Percentiles rank a stretch among this genome's conserved stretches.
phyloP scores from a whole-genome alignment of 2,329 filamentous ascomycete species.

The Colletotrichum camelliae region DNA sequence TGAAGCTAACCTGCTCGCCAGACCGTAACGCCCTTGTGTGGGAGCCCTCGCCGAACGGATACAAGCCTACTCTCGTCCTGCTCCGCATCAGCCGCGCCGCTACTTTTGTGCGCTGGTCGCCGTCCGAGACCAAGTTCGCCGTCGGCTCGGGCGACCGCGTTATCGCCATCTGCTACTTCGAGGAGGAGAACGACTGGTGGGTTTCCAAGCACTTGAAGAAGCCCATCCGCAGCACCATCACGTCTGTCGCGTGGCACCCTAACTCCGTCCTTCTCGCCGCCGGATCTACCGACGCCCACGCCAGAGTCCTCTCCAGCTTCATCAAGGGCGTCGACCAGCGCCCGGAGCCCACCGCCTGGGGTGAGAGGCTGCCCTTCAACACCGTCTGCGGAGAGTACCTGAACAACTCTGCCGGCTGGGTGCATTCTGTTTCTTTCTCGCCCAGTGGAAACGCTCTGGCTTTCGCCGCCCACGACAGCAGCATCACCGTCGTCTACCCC shows the following conservation, averaged over 20 bases:
- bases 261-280: constrained; percentile 95
- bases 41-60: constrained; percentile 90
- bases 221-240: constrained; percentile 96
- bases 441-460: constrained; percentile 92
- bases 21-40: constrained; percentile 98
- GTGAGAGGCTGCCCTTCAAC: constrained; percentile 95
- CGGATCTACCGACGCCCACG: constrained; percentile 96
- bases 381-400: constrained; percentile 96
- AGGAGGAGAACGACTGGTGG: constrained; percentile 99
- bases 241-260: constrained; percentile 93
- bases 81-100: constrained; percentile 96
- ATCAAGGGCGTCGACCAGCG: constrained; percentile 92
- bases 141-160: constrained; percentile 95
- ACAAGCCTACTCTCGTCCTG: constrained; percentile 96
- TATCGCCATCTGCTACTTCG: constrained; percentile 97
- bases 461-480: constrained; percentile 94
- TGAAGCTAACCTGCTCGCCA: constrained; percentile 37
- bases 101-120: constrained; percentile 96
- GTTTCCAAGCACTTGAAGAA: constrained; percentile 99
- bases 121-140: constrained; percentile 95
- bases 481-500: constrained; percentile 95
- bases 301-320: constrained; percentile 92
- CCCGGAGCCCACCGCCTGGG: constrained; percentile 89
- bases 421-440: constrained; percentile 92
- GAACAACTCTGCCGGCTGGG: constrained; percentile 96